Base-by-base conservation (phyloP, 768 basidiomycete genomes). In the Tricholoma saponaceum region DNA sequence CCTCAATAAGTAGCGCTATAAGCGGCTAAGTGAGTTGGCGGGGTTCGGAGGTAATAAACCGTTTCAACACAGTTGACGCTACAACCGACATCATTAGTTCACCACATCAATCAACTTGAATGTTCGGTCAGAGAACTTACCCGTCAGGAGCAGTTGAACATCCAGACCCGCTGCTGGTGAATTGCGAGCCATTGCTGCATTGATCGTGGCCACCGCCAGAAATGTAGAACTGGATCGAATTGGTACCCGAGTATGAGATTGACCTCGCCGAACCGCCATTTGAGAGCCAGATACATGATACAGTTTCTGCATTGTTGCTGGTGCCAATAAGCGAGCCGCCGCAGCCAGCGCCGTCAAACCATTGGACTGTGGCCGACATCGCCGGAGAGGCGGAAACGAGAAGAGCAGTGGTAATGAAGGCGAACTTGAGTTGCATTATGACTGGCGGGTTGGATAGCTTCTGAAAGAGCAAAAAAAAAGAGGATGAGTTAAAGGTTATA, bases 381-480 rank as follows among this genome's bases (percentile, higher is more conserved):
- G 52, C 62, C 30, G 54, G 35, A 54, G 62, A 61, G 57, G 60
- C 62, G 57, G 54, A 56, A 18, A 57, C 60, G 49, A 63, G 33
- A 54, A 57, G 43, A 51, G 54, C 51, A 37, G 44, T 56, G 43
- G 57, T 51, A 50, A 61, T 13, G 57, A 60, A 51, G 55, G 41
- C 53, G 32, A 57, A 22, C 46, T 63, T 65, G 62, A 60, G 64
- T 57, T 64, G 62, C 64, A 66, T 64, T 58, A 35, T 63, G 49
- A 49, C 46, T 49, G 46, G 46, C 26, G 44, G 55, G 52, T 60
- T 23, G 46, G 7, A 52, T 56, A 62, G 57, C 52, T 64, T 58
- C 59, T 64, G 46, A 55, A 59, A 33, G 58, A 57, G 18, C 26
- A 18, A 49, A 49, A 49, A 37, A 37, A 13, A 28, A 28, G 46